Percentiles rank a stretch among this genome's conserved stretches.
Conservation (phyloP, 768 basidiomycete genomes). For the Leucosporidium yakuticum region DNA sequence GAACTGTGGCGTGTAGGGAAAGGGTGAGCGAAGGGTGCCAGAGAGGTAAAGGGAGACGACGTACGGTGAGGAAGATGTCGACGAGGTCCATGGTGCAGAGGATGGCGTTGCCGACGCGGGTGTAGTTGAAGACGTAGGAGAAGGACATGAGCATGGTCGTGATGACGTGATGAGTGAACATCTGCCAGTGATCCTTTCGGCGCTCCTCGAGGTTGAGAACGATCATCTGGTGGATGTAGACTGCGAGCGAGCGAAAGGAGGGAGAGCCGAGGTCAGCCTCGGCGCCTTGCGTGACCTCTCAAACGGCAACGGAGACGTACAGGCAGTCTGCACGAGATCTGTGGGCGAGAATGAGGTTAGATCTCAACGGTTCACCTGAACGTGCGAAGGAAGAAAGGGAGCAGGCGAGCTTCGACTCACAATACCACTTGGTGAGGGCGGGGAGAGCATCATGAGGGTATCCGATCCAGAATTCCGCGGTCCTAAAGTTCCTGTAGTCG, state of each 20-base stretch:
- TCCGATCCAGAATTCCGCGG: slow-evolving; percentile 62
- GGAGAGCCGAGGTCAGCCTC: slow-evolving; percentile 46
- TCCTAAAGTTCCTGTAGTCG: slow-evolving; percentile 61
- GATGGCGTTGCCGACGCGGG: slow-evolving; percentile 80
- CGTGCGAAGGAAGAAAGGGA: neutral
- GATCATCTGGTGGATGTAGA: slow-evolving; percentile 85
- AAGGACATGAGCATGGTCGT: slow-evolving; percentile 68
- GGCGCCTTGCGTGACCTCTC: neutral
- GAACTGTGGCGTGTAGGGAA: slow-evolving; percentile 40
- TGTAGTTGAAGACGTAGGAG: slow-evolving; percentile 78
- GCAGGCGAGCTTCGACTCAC: slow-evolving; percentile 1
- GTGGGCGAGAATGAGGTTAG: neutral
- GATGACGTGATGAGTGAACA: slow-evolving; percentile 84
- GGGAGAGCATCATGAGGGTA: slow-evolving; percentile 80
- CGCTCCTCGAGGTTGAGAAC: slow-evolving; percentile 87
- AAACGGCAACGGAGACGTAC: neutral
- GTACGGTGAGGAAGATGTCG: slow-evolving; percentile 83
- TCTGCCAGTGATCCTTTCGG: slow-evolving; percentile 73
- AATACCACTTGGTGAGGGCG: slow-evolving; percentile 65
- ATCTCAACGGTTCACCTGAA: neutral
- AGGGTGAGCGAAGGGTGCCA: neutral
- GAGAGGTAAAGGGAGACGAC: slow-evolving; percentile 41
- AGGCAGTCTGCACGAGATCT: slow-evolving; percentile 38
- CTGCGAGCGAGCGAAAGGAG: slow-evolving; percentile 75
- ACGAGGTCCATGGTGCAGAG: slow-evolving; percentile 83